Evolutionary conservation across 768 basidiomycete genomes (phyloP).

Genomic region (Gymnopilus dilepis): DNA sequence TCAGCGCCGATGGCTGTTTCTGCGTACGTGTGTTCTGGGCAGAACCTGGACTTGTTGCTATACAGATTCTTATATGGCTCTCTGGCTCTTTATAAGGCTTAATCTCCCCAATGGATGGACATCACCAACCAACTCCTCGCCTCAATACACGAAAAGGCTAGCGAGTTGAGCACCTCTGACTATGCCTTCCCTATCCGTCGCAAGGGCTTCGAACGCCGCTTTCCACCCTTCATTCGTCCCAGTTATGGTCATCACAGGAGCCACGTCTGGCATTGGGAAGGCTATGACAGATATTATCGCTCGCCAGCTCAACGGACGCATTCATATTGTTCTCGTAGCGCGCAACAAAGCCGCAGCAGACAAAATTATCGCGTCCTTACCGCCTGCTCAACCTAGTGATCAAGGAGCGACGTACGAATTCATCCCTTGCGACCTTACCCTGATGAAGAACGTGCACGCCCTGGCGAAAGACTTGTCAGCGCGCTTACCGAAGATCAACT

Average conservation of each 20-base stretch:
- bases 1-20: too few species aligned
- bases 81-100: too few species aligned
- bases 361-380: conserved; percentile 36
- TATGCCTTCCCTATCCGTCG: conserved; percentile 30
- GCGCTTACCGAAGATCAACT: conserved; percentile 45
- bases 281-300: conserved; percentile 42
- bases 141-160: too few species aligned
- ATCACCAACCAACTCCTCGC: too few species aligned
- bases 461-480: conserved; percentile 34
- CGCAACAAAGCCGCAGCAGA: conserved; percentile 45
- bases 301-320: conserved; percentile 42
- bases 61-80: too few species aligned
- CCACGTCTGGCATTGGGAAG: conserved; percentile 39
- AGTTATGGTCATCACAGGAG: conserved; percentile 33
- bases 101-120: too few species aligned
- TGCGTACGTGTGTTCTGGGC: too few species aligned
- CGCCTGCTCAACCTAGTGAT: conserved; percentile 15
- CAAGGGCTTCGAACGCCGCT: conserved; percentile 29
- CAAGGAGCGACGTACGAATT: conserved; percentile 36
- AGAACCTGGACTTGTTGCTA: too few species aligned
- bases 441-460: conserved; percentile 44
- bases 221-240: conserved; percentile 29
- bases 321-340: conserved; percentile 47
- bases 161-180: not conserved
- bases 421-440: conserved; percentile 43